Evolutionary conservation across 257 asterid species (phyloP).

Genomic region (Gentiana macrophylla): DNA sequence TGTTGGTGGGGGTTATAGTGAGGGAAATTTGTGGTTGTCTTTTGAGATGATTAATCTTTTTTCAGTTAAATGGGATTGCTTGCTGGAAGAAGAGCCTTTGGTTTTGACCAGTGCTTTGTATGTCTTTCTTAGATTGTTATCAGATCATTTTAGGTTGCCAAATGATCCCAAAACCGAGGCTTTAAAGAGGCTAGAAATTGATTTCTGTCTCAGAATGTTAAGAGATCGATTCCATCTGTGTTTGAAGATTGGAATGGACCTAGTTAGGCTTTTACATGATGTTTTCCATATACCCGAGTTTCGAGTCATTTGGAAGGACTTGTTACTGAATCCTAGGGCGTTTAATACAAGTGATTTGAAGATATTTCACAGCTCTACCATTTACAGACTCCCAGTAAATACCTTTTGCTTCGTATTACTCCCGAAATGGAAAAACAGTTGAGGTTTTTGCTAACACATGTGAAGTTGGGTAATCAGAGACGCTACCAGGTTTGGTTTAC

Average conservation of each 20-base stretch:
- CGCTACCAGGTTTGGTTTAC: slow-evolving; percentile 70
- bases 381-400: slow-evolving; percentile 42
- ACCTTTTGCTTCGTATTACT: slow-evolving; percentile 59
- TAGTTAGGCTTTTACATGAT: slow-evolving; percentile 75
- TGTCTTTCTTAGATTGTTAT: slow-evolving; percentile 56
- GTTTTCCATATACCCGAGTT: slow-evolving; percentile 63
- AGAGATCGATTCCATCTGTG: slow-evolving; percentile 54
- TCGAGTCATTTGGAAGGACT: slow-evolving; percentile 59
- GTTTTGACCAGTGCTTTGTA: slow-evolving; percentile 51
- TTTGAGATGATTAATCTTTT: slow-evolving; percentile 49
- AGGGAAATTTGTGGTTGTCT: slow-evolving; percentile 65
- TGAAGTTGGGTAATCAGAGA: slow-evolving; percentile 57
- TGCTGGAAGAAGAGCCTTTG: slow-evolving; percentile 52
- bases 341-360: slow-evolving; percentile 33
- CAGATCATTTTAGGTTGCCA: slow-evolving; percentile 50
- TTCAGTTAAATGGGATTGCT: slow-evolving; percentile 37
- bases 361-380: slow-evolving; percentile 45
- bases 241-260: slow-evolving; percentile 71
- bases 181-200: slow-evolving; percentile 51
- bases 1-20: slow-evolving; percentile 59
- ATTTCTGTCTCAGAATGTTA: slow-evolving; percentile 45
- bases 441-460: slow-evolving; percentile 62
- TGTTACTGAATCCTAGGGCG: slow-evolving; percentile 38
- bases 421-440: slow-evolving; percentile 81
- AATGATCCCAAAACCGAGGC: slow-evolving; percentile 29